phyloP scores from a whole-genome alignment of 257 asterid species.

The Ehretia macrophylla region DNA sequence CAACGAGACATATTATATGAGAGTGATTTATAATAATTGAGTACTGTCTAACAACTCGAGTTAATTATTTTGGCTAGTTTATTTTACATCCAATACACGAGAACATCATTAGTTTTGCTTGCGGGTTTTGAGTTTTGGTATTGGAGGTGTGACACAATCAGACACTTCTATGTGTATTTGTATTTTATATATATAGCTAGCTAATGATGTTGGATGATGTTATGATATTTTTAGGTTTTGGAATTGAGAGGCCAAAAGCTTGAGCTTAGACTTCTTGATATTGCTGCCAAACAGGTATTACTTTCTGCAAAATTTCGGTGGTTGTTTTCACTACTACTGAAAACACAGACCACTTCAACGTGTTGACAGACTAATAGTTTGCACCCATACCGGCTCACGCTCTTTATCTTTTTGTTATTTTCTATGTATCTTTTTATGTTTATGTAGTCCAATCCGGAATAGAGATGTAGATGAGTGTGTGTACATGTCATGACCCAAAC shows the following conservation, averaged over 20 bases:
- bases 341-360: no score
- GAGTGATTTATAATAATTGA: no score
- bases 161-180: slow-evolving; percentile 11
- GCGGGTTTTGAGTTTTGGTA: no score
- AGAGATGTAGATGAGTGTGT: no score
- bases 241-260: slow-evolving; percentile 82
- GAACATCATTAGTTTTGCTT: no score
- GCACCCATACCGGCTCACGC: no score
- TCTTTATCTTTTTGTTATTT: no score
- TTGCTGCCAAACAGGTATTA: slow-evolving; percentile 68
- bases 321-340: neutral
- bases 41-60: neutral
- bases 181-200: neutral
- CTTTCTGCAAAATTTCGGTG: neutral
- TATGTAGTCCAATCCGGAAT: no score
- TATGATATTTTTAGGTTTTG: slow-evolving; percentile 44
- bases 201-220: slow-evolving; percentile 5
- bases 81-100: neutral
- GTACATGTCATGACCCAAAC: no score
- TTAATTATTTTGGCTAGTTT: neutral
- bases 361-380: no score
- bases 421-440: no score
- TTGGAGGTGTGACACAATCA: neutral
- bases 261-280: slow-evolving; percentile 70
- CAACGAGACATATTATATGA: no score